Evolutionary conservation across 2,329 filamentous ascomycete species (phyloP).

Genomic region (Verticillium zaregamsianum): DNA sequence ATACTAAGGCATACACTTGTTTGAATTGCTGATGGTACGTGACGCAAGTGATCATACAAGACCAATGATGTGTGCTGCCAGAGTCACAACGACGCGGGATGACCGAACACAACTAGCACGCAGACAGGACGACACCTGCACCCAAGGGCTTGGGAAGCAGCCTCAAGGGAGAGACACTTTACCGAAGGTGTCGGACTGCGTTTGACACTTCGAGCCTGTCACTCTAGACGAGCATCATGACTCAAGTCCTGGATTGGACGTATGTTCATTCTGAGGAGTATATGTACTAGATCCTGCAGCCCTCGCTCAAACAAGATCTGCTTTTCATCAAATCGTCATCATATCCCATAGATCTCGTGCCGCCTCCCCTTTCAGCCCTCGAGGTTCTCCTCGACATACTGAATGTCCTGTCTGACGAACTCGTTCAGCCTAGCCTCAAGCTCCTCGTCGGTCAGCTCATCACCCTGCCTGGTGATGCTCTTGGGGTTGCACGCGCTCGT

Average conservation of each 20-base stretch:
- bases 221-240: not conserved
- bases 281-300: not conserved
- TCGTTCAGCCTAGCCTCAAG: slow-evolving; percentile 31
- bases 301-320: not conserved
- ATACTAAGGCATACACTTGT: not conserved
- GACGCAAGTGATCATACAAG: too few species aligned
- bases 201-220: too few species aligned
- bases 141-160: too few species aligned
- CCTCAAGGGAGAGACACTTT: too few species aligned
- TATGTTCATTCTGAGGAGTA: not conserved
- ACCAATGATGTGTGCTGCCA: too few species aligned
- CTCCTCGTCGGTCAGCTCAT: slow-evolving; percentile 26
- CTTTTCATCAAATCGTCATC: not conserved
- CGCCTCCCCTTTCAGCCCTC: not conserved
- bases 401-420: slow-evolving; percentile 29
- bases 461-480: slow-evolving; percentile 8
- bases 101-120: too few species aligned
- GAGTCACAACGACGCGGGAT: too few species aligned
- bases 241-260: not conserved
- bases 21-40: too few species aligned
- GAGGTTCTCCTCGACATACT: slow-evolving; percentile 11
- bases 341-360: not conserved
- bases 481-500: slow-evolving; percentile 34
- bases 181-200: too few species aligned
- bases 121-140: too few species aligned